Percentiles rank a stretch among this genome's conserved stretches.
Conservation (phyloP, 164 flowering plant species). For the Cinnamomum chago region DNA sequence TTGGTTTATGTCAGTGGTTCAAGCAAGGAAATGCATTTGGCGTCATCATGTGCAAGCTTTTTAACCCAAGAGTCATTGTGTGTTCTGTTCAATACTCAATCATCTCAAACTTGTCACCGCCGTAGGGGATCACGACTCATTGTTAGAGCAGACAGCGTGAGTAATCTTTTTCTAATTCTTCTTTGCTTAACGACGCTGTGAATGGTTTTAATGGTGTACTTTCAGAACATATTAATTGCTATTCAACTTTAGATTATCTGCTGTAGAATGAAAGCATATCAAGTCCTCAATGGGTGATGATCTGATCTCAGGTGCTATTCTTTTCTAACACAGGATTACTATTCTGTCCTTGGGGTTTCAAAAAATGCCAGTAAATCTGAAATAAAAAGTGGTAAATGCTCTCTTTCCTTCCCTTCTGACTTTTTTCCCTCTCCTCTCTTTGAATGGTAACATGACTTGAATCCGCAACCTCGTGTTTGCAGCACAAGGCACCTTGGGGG, state of each 20-base stretch:
- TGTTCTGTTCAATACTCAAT: slow-evolving; percentile 24
- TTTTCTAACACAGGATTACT: slow-evolving; percentile 51
- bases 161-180: slow-evolving; percentile 14
- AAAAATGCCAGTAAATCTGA: slow-evolving; percentile 80
- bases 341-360: slow-evolving; percentile 85
- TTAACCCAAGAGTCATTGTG: slow-evolving; percentile 47
- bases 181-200: background rate
- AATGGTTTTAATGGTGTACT: background rate
- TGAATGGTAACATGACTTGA: background rate
- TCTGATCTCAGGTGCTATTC: background rate
- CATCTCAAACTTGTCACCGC: slow-evolving; percentile 32
- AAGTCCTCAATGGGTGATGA: background rate
- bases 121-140: slow-evolving; percentile 50
- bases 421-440: background rate
- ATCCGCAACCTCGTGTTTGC: background rate
- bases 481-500: background rate
- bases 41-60: slow-evolving; percentile 46
- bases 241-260: background rate
- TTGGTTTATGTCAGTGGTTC: slow-evolving; percentile 28
- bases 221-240: background rate
- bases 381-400: slow-evolving; percentile 75
- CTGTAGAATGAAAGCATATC: background rate
- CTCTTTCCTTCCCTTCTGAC: no score
- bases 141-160: slow-evolving; percentile 81
- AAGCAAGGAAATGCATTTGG: slow-evolving; percentile 35